Conservation (phyloP, 2,329 filamentous ascomycete species). For the Sporothrix humicola region DNA sequence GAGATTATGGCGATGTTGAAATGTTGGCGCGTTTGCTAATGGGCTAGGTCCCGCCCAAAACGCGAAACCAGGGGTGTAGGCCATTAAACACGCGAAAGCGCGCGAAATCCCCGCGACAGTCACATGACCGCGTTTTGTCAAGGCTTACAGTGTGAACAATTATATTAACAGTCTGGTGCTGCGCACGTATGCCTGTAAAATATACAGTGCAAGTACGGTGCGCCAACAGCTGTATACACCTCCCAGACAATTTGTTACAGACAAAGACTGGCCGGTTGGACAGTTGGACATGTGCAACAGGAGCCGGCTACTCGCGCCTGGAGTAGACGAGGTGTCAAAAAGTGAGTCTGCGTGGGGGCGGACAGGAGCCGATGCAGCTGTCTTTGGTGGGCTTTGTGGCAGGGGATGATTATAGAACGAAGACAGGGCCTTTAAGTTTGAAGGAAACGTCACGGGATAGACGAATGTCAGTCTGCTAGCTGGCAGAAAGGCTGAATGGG, state of each 20-base stretch:
- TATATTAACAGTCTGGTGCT: neutral
- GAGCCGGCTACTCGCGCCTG: conserved; percentile 18
- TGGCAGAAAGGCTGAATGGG: neutral
- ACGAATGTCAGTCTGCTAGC: neutral
- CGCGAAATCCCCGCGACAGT: conserved; percentile 39
- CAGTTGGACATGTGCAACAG: conserved; percentile 15
- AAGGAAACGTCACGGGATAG: conserved; percentile 7
- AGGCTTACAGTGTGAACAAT: neutral
- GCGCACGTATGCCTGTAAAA: neutral
- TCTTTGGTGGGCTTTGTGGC: neutral
- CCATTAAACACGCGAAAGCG: conserved; percentile 34
- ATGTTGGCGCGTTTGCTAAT: neutral
- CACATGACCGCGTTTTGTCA: conserved; percentile 33
- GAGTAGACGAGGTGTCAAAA: conserved; percentile 28
- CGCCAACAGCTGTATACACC: neutral
- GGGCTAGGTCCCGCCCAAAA: neutral
- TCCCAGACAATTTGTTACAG: conserved; percentile 20
- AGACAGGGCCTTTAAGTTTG: neutral
- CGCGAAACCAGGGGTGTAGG: conserved; percentile 26
- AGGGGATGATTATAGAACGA: neutral
- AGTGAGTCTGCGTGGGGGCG: conserved; percentile 18
- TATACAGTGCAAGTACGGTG: neutral
- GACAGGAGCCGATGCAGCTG: conserved; percentile 25
- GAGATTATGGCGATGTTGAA: conserved; percentile 19
- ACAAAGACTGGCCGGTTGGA: conserved; percentile 12